Percentiles rank a stretch among this genome's conserved stretches.
These are phyloP conservation scores for Rhazya stricta DNA, from an alignment of 257 asterid species.

Conservation along the genomic window DNA sequence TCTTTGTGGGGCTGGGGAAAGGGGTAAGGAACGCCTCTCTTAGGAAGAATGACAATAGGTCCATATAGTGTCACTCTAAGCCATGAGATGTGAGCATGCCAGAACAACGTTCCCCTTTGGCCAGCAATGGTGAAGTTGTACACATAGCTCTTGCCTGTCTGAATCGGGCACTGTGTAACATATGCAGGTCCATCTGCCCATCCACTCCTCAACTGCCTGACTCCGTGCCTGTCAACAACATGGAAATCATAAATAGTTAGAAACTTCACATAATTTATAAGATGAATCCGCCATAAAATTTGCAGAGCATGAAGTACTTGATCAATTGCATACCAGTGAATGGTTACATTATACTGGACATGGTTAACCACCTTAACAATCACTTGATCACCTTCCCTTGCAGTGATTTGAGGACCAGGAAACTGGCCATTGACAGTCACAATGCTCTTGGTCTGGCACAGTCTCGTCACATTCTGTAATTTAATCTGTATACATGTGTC, in stretches of 20 bases:
- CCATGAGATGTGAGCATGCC: slow-evolving; percentile 79
- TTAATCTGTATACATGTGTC: slow-evolving; percentile 27
- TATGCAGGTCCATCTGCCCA: slow-evolving; percentile 77
- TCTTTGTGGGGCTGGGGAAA: slow-evolving; percentile 54
- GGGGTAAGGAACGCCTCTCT: slow-evolving; percentile 40
- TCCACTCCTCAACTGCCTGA: slow-evolving; percentile 52
- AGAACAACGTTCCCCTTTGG: slow-evolving; percentile 60
- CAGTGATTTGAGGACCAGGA: slow-evolving; percentile 61
- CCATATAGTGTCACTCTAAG: slow-evolving; percentile 57
- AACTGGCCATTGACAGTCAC: slow-evolving; percentile 59
- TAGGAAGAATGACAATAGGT: slow-evolving; percentile 56
- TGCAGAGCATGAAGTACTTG: background rate
- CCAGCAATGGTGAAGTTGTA: slow-evolving; percentile 52
- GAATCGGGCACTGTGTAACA: slow-evolving; percentile 62
- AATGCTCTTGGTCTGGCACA: slow-evolving; percentile 56
- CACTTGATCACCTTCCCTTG: slow-evolving; percentile 64
- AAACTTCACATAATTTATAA: background rate
- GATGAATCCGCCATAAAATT: background rate
- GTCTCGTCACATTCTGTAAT: slow-evolving; percentile 48
- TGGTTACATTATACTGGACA: slow-evolving; percentile 46
- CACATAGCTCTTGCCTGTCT: slow-evolving; percentile 50
- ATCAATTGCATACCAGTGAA: slow-evolving; percentile 47
- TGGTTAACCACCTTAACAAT: slow-evolving; percentile 49
- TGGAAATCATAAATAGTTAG: background rate
- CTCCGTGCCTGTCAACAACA: slow-evolving; percentile 46